These are phyloP conservation scores for Hemisphaericaspora xylanilytica DNA, from an alignment of 1,139 yeast genomes.

Conservation along the genomic window DNA sequence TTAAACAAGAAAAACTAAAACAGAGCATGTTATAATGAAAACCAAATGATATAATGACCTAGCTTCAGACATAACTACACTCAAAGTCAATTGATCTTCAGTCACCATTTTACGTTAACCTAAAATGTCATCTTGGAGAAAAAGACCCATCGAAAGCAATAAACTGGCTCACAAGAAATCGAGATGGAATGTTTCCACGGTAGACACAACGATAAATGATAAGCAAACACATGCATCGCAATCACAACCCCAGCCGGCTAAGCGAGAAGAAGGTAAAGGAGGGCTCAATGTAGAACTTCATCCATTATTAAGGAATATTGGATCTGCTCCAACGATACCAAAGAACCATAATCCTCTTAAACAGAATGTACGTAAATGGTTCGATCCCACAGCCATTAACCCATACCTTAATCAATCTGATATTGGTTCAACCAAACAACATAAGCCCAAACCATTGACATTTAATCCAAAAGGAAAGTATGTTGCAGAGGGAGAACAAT, in stretches of 20 bases:
- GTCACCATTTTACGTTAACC: too few relatives aligned
- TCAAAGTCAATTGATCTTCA: not conserved
- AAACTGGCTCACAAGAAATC: not conserved
- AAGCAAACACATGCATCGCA: not conserved
- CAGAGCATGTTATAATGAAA: too few relatives aligned
- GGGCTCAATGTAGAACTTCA: constrained; percentile 59
- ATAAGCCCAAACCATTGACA: constrained; percentile 35
- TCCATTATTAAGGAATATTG: constrained; percentile 49
- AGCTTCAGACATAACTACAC: too few relatives aligned
- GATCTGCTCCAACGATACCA: constrained; percentile 24
- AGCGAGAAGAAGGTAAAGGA: constrained; percentile 18
- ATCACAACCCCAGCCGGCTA: not conserved
- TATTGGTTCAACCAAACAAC: constrained; percentile 16
- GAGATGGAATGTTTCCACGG: constrained; percentile 1
- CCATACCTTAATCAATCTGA: constrained; percentile 57
- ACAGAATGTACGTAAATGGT: constrained; percentile 32
- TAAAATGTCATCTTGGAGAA: constrained; percentile 1
- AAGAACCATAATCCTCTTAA: constrained; percentile 30
- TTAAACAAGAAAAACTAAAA: too few relatives aligned
- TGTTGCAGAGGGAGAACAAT: constrained; percentile 52
- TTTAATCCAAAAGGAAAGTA: constrained; percentile 64
- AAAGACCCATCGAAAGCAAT: constrained; percentile 1
- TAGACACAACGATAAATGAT: not conserved
- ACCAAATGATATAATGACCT: too few relatives aligned
- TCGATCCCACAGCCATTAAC: constrained; percentile 44